Evolutionary conservation across 495 filamentous ascomycete genomes (phyloP).

Genomic region (Neurospora terricola): DNA sequence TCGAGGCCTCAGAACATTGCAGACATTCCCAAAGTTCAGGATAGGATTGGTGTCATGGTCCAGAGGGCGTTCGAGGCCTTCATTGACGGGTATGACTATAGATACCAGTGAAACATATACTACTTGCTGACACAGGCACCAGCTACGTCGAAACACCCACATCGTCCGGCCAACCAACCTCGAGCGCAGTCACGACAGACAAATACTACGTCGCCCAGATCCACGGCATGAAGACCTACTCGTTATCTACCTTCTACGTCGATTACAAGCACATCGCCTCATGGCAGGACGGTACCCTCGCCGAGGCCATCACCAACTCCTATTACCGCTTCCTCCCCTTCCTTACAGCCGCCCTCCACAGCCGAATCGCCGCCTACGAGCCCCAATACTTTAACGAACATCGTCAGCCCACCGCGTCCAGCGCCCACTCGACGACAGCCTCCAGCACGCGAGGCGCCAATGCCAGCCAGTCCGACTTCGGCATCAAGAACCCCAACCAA

Average conservation of each 20-base stretch:
- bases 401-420: slow-evolving; percentile 58
- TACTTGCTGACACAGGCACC: slow-evolving; percentile 1
- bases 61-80: slow-evolving; percentile 80
- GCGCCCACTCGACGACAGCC: slow-evolving; percentile 56
- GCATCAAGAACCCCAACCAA: slow-evolving; percentile 74
- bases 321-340: slow-evolving; percentile 96
- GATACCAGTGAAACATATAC: not conserved
- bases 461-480: slow-evolving; percentile 52
- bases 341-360: slow-evolving; percentile 80
- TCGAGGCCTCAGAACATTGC: slow-evolving; percentile 50
- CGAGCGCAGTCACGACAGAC: slow-evolving; percentile 66
- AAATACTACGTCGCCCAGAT: slow-evolving; percentile 97
- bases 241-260: slow-evolving; percentile 92
- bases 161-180: slow-evolving; percentile 61
- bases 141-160: slow-evolving; percentile 71
- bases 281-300: slow-evolving; percentile 61
- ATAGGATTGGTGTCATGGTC: slow-evolving; percentile 75
- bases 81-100: slow-evolving; percentile 61
- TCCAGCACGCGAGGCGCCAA: slow-evolving; percentile 48
- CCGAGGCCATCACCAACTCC: slow-evolving; percentile 72
- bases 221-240: slow-evolving; percentile 73
- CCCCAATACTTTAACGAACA: slow-evolving; percentile 89
- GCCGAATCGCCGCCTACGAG: slow-evolving; percentile 87
- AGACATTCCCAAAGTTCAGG: slow-evolving; percentile 70
- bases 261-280: slow-evolving; percentile 81